Evolutionary conservation across 169 alveolate genomes (phyloP).

Genomic region (Eimeria falciformis): DNA sequence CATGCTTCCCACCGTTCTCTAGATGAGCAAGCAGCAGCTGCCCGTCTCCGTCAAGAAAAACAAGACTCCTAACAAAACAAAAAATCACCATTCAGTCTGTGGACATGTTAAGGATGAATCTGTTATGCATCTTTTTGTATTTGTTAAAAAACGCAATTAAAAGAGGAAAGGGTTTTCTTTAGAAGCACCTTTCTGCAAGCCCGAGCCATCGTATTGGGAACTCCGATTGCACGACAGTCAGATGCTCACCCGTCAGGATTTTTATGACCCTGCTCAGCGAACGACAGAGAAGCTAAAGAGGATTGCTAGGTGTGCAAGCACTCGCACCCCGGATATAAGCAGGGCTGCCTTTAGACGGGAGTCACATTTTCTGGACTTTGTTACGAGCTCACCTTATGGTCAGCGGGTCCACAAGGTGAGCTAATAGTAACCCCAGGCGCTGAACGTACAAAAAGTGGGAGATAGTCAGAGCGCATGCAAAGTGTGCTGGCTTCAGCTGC

Average conservation of each 20-base stretch:
- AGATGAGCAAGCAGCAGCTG: not conserved
- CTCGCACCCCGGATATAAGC: too few species aligned
- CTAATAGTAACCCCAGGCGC: not conserved
- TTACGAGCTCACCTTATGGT: not conserved
- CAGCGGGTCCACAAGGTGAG: constrained; percentile 32
- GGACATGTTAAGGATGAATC: too few species aligned
- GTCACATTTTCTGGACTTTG: too few species aligned
- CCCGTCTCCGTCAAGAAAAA: not conserved
- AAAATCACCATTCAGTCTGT: not conserved
- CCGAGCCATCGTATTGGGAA: not conserved
- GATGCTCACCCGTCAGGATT: not conserved
- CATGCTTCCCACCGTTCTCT: not conserved
- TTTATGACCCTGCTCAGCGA: not conserved
- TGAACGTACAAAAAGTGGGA: not conserved
- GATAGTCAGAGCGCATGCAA: too few species aligned
- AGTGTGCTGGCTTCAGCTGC: too few species aligned
- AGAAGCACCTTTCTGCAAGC: constrained; percentile 1
- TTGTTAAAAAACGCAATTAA: too few species aligned
- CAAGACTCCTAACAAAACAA: not conserved
- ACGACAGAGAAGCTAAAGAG: not conserved
- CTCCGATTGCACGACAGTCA: not conserved
- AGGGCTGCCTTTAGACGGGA: too few species aligned
- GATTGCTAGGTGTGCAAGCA: too few species aligned
- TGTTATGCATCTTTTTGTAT: too few species aligned
- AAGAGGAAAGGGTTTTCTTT: too few species aligned